phyloP scores from a whole-genome alignment of 1,139 yeast genomes.

The Kluyveromyces marxianus region DNA sequence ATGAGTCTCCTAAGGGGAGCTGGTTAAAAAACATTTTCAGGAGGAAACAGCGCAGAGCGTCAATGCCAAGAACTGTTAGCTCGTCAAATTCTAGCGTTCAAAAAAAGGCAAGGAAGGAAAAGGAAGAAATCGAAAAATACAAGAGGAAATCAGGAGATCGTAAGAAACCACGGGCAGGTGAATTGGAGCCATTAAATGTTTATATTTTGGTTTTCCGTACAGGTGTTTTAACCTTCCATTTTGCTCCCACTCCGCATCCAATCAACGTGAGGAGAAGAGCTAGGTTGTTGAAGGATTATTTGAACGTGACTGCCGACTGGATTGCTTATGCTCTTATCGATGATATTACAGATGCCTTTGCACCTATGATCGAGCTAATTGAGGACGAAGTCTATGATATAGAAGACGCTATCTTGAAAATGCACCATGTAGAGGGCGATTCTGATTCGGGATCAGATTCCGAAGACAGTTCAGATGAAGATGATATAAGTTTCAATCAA shows the following conservation, averaged over 20 bases:
- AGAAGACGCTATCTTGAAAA: constrained; percentile 79
- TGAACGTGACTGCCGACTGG: constrained; percentile 93
- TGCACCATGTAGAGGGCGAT: constrained; percentile 66
- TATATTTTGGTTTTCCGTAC: constrained; percentile 86
- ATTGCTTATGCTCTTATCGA: constrained; percentile 93
- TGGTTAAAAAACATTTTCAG: constrained; percentile 11
- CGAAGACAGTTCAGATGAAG: constrained; percentile 27
- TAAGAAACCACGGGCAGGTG: constrained; percentile 54
- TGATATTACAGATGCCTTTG: constrained; percentile 95
- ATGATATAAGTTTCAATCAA: constrained; percentile 11
- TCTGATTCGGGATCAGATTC: constrained; percentile 35
- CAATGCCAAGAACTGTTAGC: constrained; percentile 9
- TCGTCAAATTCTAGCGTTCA: constrained; percentile 11
- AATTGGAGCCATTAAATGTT: constrained; percentile 84
- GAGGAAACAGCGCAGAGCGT: constrained; percentile 11
- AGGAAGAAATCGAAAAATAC: constrained; percentile 32
- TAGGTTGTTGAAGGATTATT: constrained; percentile 74
- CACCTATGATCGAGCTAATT: constrained; percentile 88
- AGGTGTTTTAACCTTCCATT: constrained; percentile 90
- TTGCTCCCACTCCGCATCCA: constrained; percentile 93
- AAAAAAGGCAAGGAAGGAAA: constrained; percentile 24
- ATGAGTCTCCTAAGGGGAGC: constrained; percentile 4
- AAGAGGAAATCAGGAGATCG: constrained; percentile 38
- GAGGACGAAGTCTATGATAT: constrained; percentile 88
- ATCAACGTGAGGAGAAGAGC: constrained; percentile 92